Base-by-base conservation (phyloP, 306 rosid species). In the Vicia villosa region DNA sequence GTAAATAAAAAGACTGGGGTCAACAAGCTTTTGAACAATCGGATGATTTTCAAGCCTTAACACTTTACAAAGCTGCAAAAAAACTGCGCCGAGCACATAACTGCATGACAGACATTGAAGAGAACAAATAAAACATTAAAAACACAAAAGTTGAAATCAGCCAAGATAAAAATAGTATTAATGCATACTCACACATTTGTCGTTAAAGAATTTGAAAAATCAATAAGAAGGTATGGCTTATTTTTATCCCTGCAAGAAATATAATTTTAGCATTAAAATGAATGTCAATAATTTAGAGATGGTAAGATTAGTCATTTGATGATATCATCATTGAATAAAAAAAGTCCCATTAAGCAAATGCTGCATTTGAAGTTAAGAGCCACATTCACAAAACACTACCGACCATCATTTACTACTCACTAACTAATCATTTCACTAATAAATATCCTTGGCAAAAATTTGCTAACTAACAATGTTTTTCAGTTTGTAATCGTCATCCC, bases 141-240 rank as follows among this genome's bases (percentile, higher is more conserved):
- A 57, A 61, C 17, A 69, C 47, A 8, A 13, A 22, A 41, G 58
- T 56, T 56, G 63, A 56, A 28, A 26, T 28, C 63, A 13, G 4
- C 63, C 38, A 14, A 28, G 19, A 56, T 28, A 21, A 73, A 59
- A 12, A 26, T 57, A 55, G 63, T 63, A 58, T 47, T 43, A 68
- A 47, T 70, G 64, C 78, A 61, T 59, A 72, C 93, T 83, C 80
- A 90, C 97, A 91, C 91, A 55, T 89, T 87, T 73, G 80, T 82
- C 60, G 79, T 67, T 73, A 87, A 77, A 52, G 56, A 52, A 77
- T 83, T 82, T 47, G 97, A 89, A 69, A 91, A 89, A 80, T 89
- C 97, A 76, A 91, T 91, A 66, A 91, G 96, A 73, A 91, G 89
- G 89, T 80, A 91, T 20, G 97, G 97, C 74, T 82, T 83, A 45